These are phyloP conservation scores for Cladosporium colombiae DNA, from an alignment of 2,329 filamentous ascomycete species.

Conservation along the genomic window DNA sequence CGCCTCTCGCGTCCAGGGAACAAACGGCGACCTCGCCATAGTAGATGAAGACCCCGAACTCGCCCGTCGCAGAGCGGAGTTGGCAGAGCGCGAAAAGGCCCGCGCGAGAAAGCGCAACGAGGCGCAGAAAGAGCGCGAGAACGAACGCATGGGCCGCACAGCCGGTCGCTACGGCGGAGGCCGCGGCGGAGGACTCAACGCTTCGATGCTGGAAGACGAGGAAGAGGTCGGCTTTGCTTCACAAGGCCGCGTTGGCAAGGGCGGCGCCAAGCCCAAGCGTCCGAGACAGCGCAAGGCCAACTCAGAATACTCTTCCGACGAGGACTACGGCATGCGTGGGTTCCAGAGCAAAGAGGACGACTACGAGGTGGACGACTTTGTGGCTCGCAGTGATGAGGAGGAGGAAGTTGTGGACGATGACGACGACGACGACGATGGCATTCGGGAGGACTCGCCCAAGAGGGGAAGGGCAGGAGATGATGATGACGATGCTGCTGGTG, in stretches of 20 bases:
- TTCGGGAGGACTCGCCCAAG: constrained; percentile 36
- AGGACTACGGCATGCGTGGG: constrained; percentile 70
- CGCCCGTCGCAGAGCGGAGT: constrained; percentile 70
- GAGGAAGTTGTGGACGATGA: constrained; percentile 62
- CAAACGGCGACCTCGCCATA: constrained; percentile 64
- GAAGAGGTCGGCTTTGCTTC: constrained; percentile 41
- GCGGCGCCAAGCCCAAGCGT: constrained; percentile 31
- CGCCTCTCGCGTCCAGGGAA: constrained; percentile 49
- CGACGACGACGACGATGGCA: constrained; percentile 48
- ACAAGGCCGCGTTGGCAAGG: constrained; percentile 31
- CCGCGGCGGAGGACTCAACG: constrained; percentile 61
- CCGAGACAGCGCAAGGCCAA: constrained; percentile 42
- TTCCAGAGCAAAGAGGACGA: constrained; percentile 67
- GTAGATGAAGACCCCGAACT: constrained; percentile 74
- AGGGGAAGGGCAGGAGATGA: constrained; percentile 27
- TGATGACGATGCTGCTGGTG: constrained; percentile 27
- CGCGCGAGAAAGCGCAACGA: constrained; percentile 62
- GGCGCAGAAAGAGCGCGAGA: constrained; percentile 61
- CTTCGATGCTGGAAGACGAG: constrained; percentile 69
- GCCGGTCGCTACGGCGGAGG: constrained; percentile 50
- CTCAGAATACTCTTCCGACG: constrained; percentile 67
- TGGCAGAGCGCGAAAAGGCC: constrained; percentile 71
- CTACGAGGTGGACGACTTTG: constrained; percentile 77
- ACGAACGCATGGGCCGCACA: constrained; percentile 55
- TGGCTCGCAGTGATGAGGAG: constrained; percentile 74